phyloP scores from a whole-genome alignment of 2,329 filamentous ascomycete species.

The Trichoderma gracile region DNA sequence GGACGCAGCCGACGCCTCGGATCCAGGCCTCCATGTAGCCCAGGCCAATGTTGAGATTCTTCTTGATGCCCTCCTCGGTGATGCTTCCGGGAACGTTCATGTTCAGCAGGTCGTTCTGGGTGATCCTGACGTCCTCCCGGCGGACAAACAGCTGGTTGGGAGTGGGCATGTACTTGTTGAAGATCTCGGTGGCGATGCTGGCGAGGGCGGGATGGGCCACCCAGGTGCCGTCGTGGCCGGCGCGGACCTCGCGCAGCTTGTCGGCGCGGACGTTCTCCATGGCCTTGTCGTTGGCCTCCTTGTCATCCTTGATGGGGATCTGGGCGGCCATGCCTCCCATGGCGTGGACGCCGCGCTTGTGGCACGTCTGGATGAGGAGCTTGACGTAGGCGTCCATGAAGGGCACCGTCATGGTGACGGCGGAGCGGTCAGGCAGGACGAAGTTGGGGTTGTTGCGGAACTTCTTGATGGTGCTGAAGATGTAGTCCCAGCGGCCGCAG shows the following conservation, averaged over 20 bases:
- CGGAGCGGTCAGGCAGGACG: constrained; percentile 85
- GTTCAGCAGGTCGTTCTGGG: constrained; percentile 88
- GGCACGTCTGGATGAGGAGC: constrained; percentile 96
- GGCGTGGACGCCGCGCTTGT: constrained; percentile 93
- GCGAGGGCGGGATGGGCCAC: constrained; percentile 95
- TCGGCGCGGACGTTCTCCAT: constrained; percentile 93
- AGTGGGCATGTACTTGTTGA: constrained; percentile 98
- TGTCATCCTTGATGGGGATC: constrained; percentile 97
- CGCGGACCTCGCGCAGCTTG: constrained; percentile 93
- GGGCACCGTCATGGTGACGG: constrained; percentile 95
- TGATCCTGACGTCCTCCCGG: constrained; percentile 84
- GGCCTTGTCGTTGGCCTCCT: constrained; percentile 84
- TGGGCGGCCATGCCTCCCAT: constrained; percentile 99
- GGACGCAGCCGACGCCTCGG: constrained; percentile 89
- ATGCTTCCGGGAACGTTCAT: constrained; percentile 94
- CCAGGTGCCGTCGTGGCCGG: constrained; percentile 96
- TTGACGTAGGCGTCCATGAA: constrained; percentile 98
- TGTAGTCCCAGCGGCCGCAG: constrained; percentile 99
- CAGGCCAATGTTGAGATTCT: constrained; percentile 96
- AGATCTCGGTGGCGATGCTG: constrained; percentile 82
- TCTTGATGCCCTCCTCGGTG: constrained; percentile 92
- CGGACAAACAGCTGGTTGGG: constrained; percentile 94
- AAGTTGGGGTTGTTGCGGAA: constrained; percentile 95
- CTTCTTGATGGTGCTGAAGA: constrained; percentile 99
- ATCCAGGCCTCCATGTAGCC: constrained; percentile 99